phyloP scores from a whole-genome alignment of 345 rosid genomes.

The Brassica incana region DNA sequence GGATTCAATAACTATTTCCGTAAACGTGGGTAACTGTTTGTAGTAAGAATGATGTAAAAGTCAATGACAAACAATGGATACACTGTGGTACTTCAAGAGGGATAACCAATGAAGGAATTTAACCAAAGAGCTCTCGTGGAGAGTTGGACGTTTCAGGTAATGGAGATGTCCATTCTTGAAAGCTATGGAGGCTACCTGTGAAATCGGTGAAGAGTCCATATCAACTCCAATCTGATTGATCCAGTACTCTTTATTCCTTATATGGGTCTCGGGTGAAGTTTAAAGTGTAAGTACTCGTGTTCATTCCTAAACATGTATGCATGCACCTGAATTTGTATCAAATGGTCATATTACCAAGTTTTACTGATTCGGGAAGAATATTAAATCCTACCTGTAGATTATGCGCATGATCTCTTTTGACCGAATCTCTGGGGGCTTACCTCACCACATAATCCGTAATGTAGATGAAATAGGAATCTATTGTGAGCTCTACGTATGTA shows the following conservation, averaged over 20 bases:
- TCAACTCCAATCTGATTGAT: slow-evolving; percentile 71
- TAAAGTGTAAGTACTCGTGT: slow-evolving; percentile 52
- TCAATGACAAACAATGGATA: too few relatives aligned
- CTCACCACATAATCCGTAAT: slow-evolving; percentile 68
- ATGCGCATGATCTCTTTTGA: slow-evolving; percentile 75
- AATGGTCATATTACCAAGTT: slow-evolving; percentile 9
- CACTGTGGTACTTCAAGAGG: slow-evolving; percentile 33
- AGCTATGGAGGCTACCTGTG: slow-evolving; percentile 76
- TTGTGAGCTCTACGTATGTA: slow-evolving; percentile 87
- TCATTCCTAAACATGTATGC: slow-evolving; percentile 87
- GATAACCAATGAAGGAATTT: slow-evolving; percentile 49
- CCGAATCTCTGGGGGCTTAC: slow-evolving; percentile 58
- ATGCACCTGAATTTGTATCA: slow-evolving; percentile 64
- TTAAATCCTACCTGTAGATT: slow-evolving; percentile 60
- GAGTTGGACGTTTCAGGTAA: slow-evolving; percentile 24
- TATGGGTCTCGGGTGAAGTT: slow-evolving; percentile 80
- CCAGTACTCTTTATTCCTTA: slow-evolving; percentile 75
- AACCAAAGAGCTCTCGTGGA: slow-evolving; percentile 39
- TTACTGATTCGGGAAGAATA: background rate
- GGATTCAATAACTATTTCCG: too few relatives aligned
- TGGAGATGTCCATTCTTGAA: slow-evolving; percentile 60
- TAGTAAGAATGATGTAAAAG: too few relatives aligned
- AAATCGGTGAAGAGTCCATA: slow-evolving; percentile 87
- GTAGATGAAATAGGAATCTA: slow-evolving; percentile 65
- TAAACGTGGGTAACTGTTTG: too few relatives aligned